Percentiles rank a stretch among this genome's conserved stretches.
Evolutionary conservation across 306 rosid species (phyloP).

Genomic region (Carpinus fangiana): DNA sequence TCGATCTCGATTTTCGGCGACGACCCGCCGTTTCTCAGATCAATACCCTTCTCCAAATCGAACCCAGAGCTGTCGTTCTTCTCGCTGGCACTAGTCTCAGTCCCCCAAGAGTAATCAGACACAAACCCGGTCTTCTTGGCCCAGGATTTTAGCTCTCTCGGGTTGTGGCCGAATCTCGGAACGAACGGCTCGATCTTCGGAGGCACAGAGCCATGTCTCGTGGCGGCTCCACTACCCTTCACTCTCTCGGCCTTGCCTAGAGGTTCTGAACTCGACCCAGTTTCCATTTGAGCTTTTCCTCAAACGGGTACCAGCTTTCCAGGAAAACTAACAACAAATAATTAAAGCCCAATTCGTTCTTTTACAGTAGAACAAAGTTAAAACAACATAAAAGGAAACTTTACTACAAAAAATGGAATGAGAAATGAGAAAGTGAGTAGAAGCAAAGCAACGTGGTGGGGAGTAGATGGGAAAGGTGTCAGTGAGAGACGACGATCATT

Average conservation of each 20-base stretch:
- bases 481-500: neutral
- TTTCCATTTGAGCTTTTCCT: constrained; percentile 42
- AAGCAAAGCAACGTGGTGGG: constrained; percentile 43
- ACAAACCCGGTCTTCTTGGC: constrained; percentile 92
- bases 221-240: constrained; percentile 29
- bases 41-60: constrained; percentile 52
- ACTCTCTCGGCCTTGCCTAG: constrained; percentile 26
- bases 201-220: constrained; percentile 35
- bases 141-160: constrained; percentile 79
- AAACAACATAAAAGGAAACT: constrained; percentile 18
- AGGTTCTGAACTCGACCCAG: constrained; percentile 48
- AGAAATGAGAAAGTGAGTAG: constrained; percentile 31
- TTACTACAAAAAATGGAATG: neutral
- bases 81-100: constrained; percentile 55
- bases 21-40: constrained; percentile 51
- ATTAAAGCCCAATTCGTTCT: constrained; percentile 11
- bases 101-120: constrained; percentile 70
- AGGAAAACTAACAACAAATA: constrained; percentile 19
- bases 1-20: constrained; percentile 88
- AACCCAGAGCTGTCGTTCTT: constrained; percentile 47
- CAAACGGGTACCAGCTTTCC: constrained; percentile 24
- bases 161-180: constrained; percentile 64
- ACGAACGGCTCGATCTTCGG: constrained; percentile 62
- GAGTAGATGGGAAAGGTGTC: constrained; percentile 6
- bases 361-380: constrained; percentile 1